Percentiles rank a stretch among this genome's conserved stretches.
phyloP scores from a whole-genome alignment of 495 filamentous ascomycete species.

The Parathielavia hyrcaniae region DNA sequence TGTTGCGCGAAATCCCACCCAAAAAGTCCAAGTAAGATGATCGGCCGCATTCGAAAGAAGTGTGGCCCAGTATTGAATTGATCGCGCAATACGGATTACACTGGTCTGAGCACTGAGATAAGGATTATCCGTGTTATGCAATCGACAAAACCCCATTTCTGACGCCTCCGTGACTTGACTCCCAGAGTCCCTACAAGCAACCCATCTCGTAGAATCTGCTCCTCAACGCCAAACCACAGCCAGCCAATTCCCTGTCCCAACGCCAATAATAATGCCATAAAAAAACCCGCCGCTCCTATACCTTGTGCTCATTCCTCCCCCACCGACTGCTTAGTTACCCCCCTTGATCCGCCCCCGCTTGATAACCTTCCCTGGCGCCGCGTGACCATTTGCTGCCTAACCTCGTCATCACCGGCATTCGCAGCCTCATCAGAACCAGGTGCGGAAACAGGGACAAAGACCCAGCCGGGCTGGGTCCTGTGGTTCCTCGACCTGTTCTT shows the following conservation, averaged over 20 bases:
- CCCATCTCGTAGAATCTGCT: not conserved
- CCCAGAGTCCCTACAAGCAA: too few species aligned
- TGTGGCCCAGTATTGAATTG: too few species aligned
- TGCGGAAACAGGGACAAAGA: not conserved
- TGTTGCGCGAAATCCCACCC: too few species aligned
- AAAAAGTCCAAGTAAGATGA: too few species aligned
- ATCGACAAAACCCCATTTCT: not conserved
- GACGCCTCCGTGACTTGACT: not conserved
- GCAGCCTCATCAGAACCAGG: not conserved
- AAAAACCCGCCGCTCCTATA: not conserved
- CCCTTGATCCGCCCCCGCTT: not conserved
- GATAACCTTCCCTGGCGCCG: slow-evolving; percentile 3
- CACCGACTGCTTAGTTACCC: not conserved
- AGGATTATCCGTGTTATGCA: too few species aligned
- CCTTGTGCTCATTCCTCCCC: not conserved
- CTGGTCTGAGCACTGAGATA: too few species aligned
- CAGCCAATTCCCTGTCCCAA: not conserved
- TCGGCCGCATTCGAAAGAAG: too few species aligned
- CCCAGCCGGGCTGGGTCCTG: not conserved
- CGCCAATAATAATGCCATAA: not conserved
- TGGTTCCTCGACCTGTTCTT: not conserved
- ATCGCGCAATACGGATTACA: too few species aligned
- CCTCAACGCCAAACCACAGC: not conserved
- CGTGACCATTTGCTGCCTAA: not conserved
- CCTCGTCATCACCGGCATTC: not conserved